Evolutionary conservation across 1,284 basidiomycete genomes (phyloP).

Genomic region (Ganoderma lingzhi): DNA sequence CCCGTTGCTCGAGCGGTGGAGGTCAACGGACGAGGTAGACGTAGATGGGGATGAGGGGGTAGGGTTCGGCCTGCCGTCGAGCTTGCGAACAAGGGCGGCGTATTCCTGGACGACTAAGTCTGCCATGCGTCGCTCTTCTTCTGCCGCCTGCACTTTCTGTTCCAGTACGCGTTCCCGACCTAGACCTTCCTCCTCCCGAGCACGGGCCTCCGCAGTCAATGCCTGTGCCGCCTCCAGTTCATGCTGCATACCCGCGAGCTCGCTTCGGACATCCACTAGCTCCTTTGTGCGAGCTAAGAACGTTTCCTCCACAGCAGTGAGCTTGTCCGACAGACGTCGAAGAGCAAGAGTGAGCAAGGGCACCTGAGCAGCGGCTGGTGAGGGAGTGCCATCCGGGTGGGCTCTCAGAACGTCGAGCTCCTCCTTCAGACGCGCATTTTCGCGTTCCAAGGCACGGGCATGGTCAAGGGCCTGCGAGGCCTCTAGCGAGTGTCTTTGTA

Average conservation of each 20-base stretch:
- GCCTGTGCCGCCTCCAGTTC: slow-evolving; percentile 59
- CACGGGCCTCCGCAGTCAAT: slow-evolving; percentile 56
- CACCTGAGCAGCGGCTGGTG: slow-evolving; percentile 58
- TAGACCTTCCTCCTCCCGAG: slow-evolving; percentile 59
- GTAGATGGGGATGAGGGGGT: slow-evolving; percentile 26
- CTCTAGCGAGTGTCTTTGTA: slow-evolving; percentile 69
- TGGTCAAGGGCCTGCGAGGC: slow-evolving; percentile 57
- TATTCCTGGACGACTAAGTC: slow-evolving; percentile 75
- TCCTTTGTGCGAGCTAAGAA: slow-evolving; percentile 60
- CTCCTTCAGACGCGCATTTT: slow-evolving; percentile 60
- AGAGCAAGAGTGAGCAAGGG: slow-evolving; percentile 73
- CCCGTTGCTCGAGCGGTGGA: slow-evolving; percentile 21
- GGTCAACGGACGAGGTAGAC: slow-evolving; percentile 28
- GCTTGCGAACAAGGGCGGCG: slow-evolving; percentile 68
- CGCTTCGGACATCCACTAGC: slow-evolving; percentile 50
- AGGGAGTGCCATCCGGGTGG: slow-evolving; percentile 52
- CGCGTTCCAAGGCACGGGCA: slow-evolving; percentile 56
- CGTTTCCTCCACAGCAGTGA: slow-evolving; percentile 62
- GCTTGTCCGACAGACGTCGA: slow-evolving; percentile 72
- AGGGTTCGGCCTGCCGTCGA: slow-evolving; percentile 54
- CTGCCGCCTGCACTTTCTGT: slow-evolving; percentile 50
- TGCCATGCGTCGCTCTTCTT: slow-evolving; percentile 66
- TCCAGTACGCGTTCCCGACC: slow-evolving; percentile 56
- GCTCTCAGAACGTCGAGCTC: slow-evolving; percentile 63
- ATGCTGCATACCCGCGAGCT: slow-evolving; percentile 52